Conservation (phyloP, 805 yeast species). For the Suhomyces emberorum region DNA sequence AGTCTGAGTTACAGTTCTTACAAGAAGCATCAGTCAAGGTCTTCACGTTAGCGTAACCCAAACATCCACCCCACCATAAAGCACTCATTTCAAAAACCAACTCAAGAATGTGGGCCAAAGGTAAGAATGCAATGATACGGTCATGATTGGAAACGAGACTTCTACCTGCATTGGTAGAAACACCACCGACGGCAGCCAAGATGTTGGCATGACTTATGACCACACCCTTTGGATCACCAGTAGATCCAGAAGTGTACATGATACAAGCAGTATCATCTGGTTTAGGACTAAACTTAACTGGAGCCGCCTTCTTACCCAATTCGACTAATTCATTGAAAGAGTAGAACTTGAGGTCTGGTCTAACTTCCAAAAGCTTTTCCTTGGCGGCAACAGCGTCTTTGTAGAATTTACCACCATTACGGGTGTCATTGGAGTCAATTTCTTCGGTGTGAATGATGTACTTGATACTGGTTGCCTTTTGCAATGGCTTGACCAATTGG, state of each 20-base stretch:
- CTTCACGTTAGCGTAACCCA: slow-evolving; percentile 92
- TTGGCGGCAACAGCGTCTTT: slow-evolving; percentile 54
- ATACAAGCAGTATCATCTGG: slow-evolving; percentile 66
- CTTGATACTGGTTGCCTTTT: slow-evolving; percentile 57
- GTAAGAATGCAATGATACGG: slow-evolving; percentile 82
- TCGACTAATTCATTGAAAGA: slow-evolving; percentile 62
- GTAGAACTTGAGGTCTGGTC: slow-evolving; percentile 72
- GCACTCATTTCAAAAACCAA: slow-evolving; percentile 76
- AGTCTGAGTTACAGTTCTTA: slow-evolving; percentile 84
- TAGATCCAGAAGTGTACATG: slow-evolving; percentile 86
- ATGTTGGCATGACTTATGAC: slow-evolving; percentile 64
- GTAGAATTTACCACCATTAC: slow-evolving; percentile 60
- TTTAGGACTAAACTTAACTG: slow-evolving; percentile 28
- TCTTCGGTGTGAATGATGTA: slow-evolving; percentile 68
- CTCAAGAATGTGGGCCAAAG: slow-evolving; percentile 95
- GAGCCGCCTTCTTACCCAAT: slow-evolving; percentile 48
- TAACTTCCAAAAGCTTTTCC: slow-evolving; percentile 55
- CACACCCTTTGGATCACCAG: slow-evolving; percentile 85
- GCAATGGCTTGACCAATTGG: slow-evolving; percentile 68
- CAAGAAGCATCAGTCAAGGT: slow-evolving; percentile 81
- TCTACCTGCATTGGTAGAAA: slow-evolving; percentile 57
- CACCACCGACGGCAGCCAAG: slow-evolving; percentile 85
- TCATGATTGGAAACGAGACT: slow-evolving; percentile 53
- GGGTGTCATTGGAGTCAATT: slow-evolving; percentile 58
- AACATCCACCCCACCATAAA: slow-evolving; percentile 84